Conservation (phyloP, 306 rosid species). For the Geum urbanum region DNA sequence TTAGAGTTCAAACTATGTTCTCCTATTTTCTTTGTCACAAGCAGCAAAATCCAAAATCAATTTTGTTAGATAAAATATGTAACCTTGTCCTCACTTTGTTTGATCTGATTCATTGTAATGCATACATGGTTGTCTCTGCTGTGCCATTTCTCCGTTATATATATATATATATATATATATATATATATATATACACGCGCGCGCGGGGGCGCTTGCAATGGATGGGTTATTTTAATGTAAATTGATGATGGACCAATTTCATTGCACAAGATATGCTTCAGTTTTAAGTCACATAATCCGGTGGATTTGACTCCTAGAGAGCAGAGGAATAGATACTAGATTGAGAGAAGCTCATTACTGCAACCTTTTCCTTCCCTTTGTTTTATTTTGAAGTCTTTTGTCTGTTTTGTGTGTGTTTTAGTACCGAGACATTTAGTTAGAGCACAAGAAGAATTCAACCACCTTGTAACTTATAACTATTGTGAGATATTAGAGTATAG, state of each 20-base stretch:
- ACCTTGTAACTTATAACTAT: not conserved
- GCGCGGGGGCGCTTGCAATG: constrained; percentile 10
- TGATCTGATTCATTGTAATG: constrained; percentile 2
- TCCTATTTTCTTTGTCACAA: constrained; percentile 10
- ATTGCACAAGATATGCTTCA: not conserved
- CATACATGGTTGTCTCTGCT: not conserved
- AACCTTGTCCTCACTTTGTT: not conserved
- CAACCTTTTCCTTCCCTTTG: not conserved
- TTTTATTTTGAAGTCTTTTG: not conserved
- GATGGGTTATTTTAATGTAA: not conserved
- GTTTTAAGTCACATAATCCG: not conserved
- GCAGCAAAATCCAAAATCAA: constrained; percentile 21
- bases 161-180: constrained; percentile 7
- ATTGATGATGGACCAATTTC: not conserved
- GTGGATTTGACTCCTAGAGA: not conserved
- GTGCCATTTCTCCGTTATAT: not conserved
- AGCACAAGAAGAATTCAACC: not conserved
- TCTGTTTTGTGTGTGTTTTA: not conserved
- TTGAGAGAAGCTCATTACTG: not conserved
- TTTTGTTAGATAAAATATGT: constrained; percentile 26
- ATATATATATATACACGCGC: not conserved
- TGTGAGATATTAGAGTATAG: not conserved
- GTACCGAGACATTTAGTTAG: not conserved
- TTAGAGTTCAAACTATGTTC: not conserved
- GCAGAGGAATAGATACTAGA: not conserved